phyloP scores from a whole-genome alignment of 495 filamentous ascomycete genomes.

The Xylaria acuta region DNA sequence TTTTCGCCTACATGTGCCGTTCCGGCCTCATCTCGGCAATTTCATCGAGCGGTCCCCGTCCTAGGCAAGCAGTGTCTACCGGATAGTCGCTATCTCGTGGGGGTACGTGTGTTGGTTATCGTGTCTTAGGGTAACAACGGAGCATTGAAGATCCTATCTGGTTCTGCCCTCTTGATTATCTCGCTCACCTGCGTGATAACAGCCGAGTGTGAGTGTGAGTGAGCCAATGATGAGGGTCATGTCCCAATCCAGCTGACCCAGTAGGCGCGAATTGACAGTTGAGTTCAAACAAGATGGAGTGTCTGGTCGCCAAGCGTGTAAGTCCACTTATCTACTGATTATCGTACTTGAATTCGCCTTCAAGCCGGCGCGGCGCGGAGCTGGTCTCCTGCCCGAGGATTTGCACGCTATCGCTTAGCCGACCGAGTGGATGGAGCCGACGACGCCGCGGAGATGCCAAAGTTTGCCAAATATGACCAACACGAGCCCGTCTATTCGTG shows the following conservation, averaged over 20 bases:
- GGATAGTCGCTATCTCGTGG: not conserved
- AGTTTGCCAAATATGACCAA: not conserved
- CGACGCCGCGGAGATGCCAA: constrained; percentile 22
- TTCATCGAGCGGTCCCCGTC: not conserved
- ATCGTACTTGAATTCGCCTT: not conserved
- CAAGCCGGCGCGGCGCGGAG: constrained; percentile 4
- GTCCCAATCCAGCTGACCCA: not conserved
- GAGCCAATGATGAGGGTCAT: not conserved
- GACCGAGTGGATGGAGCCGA: constrained; percentile 1
- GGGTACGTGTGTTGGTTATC: not conserved
- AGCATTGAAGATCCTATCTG: not conserved
- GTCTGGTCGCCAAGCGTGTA: not conserved
- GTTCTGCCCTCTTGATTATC: not conserved
- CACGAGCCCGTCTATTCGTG: constrained; percentile 1
- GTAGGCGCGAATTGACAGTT: not conserved
- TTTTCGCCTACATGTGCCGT: not conserved
- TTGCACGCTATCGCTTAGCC: not conserved
- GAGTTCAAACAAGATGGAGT: not conserved
- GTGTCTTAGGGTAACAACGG: not conserved
- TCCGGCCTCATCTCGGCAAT: not conserved
- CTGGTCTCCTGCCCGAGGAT: constrained; percentile 5
- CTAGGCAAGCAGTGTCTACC: not conserved
- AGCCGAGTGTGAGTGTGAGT: not conserved
- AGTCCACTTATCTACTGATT: not conserved
- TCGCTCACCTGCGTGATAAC: not conserved